A percentile compares a stretch with the other conserved stretches of the same genome.
These are phyloP conservation scores for Ophiostoma triangulosporum DNA, from an alignment of 2,329 filamentous ascomycete species.

Conservation along the genomic window DNA sequence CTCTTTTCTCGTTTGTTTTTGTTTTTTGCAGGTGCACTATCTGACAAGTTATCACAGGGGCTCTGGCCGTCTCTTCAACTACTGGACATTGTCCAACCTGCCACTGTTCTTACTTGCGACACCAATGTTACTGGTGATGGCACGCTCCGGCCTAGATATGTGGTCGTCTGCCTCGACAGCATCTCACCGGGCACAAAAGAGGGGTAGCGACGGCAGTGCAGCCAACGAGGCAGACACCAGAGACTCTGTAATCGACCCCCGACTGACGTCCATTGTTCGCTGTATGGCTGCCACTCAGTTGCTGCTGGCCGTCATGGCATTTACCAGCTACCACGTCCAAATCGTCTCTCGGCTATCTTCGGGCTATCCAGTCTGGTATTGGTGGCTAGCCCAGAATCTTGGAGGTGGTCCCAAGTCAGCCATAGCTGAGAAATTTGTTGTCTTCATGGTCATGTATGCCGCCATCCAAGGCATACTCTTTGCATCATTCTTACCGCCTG, in stretches of 20 bases:
- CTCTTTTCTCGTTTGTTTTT: not conserved
- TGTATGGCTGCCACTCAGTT: constrained; percentile 61
- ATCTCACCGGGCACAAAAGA: constrained; percentile 1
- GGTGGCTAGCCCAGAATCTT: constrained; percentile 49
- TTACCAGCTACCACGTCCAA: constrained; percentile 82
- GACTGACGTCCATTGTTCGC: constrained; percentile 24
- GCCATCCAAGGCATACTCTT: constrained; percentile 73
- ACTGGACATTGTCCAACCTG: constrained; percentile 79
- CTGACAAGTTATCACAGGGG: constrained; percentile 43
- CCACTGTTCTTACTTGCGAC: constrained; percentile 76
- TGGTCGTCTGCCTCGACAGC: not conserved
- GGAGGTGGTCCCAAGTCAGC: constrained; percentile 7
- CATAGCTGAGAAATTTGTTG: constrained; percentile 29
- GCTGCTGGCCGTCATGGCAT: constrained; percentile 54
- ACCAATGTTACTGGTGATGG: constrained; percentile 59
- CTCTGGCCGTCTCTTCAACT: constrained; percentile 62
- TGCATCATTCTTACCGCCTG: constrained; percentile 82
- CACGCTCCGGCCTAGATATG: constrained; percentile 41
- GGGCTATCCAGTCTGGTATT: constrained; percentile 81
- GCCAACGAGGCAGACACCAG: not conserved
- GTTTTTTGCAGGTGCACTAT: no score
- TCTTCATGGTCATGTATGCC: constrained; percentile 70
- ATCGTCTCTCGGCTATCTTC: constrained; percentile 84
- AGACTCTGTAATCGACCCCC: constrained; percentile 7
- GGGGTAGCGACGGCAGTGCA: not conserved